phyloP scores from a whole-genome alignment of 768 basidiomycete species.

The Termitomyces sp. region DNA sequence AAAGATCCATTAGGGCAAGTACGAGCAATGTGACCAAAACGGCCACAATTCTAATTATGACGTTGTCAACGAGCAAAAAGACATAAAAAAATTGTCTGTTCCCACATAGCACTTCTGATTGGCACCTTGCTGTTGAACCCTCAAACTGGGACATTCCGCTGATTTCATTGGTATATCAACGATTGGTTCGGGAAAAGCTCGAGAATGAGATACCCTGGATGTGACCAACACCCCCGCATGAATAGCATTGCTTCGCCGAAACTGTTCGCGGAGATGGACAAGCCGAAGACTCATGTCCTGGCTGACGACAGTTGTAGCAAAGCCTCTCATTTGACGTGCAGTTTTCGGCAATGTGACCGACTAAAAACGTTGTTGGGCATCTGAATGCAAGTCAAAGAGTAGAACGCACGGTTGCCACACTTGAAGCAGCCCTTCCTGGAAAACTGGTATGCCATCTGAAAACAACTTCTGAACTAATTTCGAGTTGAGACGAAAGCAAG shows the following conservation, averaged over 20 bases:
- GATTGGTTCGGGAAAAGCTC: not conserved
- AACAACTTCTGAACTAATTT: conserved; percentile 31
- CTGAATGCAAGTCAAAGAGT: not conserved
- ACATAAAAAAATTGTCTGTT: not conserved
- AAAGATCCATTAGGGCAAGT: conserved; percentile 50
- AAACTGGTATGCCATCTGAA: conserved; percentile 75
- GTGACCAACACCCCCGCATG: conserved; percentile 89
- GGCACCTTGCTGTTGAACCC: conserved; percentile 54
- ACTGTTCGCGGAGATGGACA: conserved; percentile 82
- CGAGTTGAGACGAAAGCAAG: conserved; percentile 2
- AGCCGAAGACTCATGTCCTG: conserved; percentile 88
- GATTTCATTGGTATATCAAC: not conserved
- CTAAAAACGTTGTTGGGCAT: conserved; percentile 30
- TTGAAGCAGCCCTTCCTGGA: conserved; percentile 90
- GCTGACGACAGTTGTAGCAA: conserved; percentile 93
- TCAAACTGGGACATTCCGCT: conserved; percentile 81
- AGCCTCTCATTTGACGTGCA: conserved; percentile 85
- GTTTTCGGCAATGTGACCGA: conserved; percentile 91
- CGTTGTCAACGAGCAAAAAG: conserved; percentile 1
- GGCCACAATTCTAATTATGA: conserved; percentile 62
- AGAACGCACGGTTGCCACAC: conserved; percentile 80
- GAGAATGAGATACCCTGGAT: conserved; percentile 45
- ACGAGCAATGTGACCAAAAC: conserved; percentile 79
- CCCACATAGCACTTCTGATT: conserved; percentile 84
- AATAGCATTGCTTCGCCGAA: conserved; percentile 87